Percentiles rank a stretch among this genome's conserved stretches.
These are phyloP conservation scores for Closterium sp. DNA, from an alignment of 139 green algal genomes.

Conservation along the genomic window DNA sequence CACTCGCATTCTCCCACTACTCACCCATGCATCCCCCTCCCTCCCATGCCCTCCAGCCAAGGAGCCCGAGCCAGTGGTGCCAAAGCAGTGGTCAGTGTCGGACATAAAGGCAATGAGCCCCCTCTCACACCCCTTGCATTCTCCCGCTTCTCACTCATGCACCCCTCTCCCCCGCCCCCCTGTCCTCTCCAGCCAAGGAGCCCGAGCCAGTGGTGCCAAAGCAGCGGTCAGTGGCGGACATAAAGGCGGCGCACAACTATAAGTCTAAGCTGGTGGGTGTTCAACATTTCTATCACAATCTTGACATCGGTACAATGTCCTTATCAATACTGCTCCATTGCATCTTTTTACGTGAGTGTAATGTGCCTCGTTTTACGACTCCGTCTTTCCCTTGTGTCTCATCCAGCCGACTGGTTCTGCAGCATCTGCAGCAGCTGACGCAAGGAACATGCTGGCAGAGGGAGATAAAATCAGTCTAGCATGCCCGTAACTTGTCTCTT, in stretches of 20 bases:
- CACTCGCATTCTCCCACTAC: too few relatives aligned
- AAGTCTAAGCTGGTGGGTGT: not conserved
- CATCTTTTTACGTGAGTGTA: not conserved
- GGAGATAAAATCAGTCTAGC: not conserved
- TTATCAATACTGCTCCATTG: not conserved
- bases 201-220: not conserved
- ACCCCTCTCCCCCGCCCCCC: not conserved
- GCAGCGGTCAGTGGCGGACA: not conserved
- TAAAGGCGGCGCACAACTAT: not conserved
- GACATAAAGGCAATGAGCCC: too few relatives aligned
- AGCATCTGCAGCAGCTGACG: not conserved
- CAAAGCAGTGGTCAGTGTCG: too few relatives aligned
- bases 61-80: not conserved
- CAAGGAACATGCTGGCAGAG: not conserved
- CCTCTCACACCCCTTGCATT: too few relatives aligned
- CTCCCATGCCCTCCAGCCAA: not conserved
- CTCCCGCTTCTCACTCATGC: not conserved
- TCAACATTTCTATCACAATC: not conserved
- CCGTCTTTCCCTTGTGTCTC: not conserved
- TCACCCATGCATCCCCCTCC: not conserved
- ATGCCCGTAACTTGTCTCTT: too few relatives aligned
- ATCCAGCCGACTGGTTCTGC: not conserved
- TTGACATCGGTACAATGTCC: not conserved
- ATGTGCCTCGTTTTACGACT: too few relatives aligned
- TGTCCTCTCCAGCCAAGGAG: not conserved